Conservation (phyloP, 2,329 filamentous ascomycete genomes). For the Hypoxylon sp. region DNA sequence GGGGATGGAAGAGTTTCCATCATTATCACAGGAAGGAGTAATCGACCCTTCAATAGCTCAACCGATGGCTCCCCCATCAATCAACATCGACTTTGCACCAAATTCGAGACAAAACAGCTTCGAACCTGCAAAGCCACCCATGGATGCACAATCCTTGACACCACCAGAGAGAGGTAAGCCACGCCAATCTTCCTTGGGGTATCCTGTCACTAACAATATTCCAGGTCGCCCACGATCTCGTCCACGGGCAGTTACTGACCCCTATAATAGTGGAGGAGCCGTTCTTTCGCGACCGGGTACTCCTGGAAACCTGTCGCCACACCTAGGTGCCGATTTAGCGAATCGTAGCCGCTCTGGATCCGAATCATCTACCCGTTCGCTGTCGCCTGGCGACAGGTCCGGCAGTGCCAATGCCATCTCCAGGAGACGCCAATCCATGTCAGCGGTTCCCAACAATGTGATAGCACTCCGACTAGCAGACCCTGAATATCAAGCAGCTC, state of each 20-base stretch:
- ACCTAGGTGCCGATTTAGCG: slow-evolving; percentile 56
- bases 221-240: slow-evolving; percentile 59
- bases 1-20: slow-evolving; percentile 61
- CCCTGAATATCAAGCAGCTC: slow-evolving; percentile 78
- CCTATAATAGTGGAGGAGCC: slow-evolving; percentile 60
- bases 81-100: slow-evolving; percentile 92
- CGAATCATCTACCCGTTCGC: slow-evolving; percentile 50
- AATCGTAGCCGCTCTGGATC: slow-evolving; percentile 55
- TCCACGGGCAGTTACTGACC: slow-evolving; percentile 67
- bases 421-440: slow-evolving; percentile 69
- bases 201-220: slow-evolving; percentile 36
- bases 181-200: slow-evolving; percentile 8
- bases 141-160: slow-evolving; percentile 81
- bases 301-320: slow-evolving; percentile 59
- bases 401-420: slow-evolving; percentile 55
- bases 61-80: slow-evolving; percentile 89
- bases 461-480: slow-evolving; percentile 92
- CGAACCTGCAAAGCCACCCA: slow-evolving; percentile 70
- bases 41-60: slow-evolving; percentile 67
- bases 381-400: slow-evolving; percentile 67
- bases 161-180: slow-evolving; percentile 75
- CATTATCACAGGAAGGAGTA: slow-evolving; percentile 56
- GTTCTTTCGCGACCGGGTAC: slow-evolving; percentile 52
- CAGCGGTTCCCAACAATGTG: slow-evolving; percentile 67
- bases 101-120: slow-evolving; percentile 72